phyloP scores from a whole-genome alignment of 2,329 filamentous ascomycete genomes.

The Cladosporium velox region DNA sequence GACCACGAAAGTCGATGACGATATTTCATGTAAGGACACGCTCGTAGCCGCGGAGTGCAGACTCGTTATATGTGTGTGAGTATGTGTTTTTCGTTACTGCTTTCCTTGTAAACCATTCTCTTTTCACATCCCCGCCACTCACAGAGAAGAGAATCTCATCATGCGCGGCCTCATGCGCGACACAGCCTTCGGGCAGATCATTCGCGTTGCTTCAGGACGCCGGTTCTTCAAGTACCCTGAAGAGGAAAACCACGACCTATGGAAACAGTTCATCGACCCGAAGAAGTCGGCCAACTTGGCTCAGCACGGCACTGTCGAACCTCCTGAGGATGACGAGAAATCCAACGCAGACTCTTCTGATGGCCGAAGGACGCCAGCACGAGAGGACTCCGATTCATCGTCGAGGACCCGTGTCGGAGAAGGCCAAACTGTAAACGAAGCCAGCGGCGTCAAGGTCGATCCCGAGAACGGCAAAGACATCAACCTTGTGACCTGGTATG shows the following conservation, averaged over 20 bases:
- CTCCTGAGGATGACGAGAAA: constrained; percentile 38
- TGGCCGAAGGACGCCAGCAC: background rate
- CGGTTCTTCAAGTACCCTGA: constrained; percentile 50
- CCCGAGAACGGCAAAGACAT: constrained; percentile 55
- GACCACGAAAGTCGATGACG: constrained; percentile 3
- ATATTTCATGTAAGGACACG: background rate
- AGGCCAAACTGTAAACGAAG: constrained; percentile 38
- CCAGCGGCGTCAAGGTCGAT: constrained; percentile 49
- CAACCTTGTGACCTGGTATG: constrained; percentile 55
- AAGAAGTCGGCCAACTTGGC: constrained; percentile 54
- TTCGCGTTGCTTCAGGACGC: constrained; percentile 47
- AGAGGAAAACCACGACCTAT: constrained; percentile 51
- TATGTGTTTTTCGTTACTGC: constrained; percentile 1
- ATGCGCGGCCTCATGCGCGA: constrained; percentile 41
- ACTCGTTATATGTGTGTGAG: background rate
- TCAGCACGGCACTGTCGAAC: constrained; percentile 45
- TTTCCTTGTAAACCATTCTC: background rate
- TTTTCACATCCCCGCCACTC: background rate
- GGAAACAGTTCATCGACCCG: constrained; percentile 51
- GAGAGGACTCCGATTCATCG: constrained; percentile 25
- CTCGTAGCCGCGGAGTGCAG: constrained; percentile 1
- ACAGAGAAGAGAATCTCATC: background rate
- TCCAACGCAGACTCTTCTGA: constrained; percentile 19
- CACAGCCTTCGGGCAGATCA: constrained; percentile 46
- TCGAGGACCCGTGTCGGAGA: constrained; percentile 28